Base-by-base conservation (phyloP, 2,329 filamentous ascomycete genomes). In the Ramularia collo-cygni region DNA sequence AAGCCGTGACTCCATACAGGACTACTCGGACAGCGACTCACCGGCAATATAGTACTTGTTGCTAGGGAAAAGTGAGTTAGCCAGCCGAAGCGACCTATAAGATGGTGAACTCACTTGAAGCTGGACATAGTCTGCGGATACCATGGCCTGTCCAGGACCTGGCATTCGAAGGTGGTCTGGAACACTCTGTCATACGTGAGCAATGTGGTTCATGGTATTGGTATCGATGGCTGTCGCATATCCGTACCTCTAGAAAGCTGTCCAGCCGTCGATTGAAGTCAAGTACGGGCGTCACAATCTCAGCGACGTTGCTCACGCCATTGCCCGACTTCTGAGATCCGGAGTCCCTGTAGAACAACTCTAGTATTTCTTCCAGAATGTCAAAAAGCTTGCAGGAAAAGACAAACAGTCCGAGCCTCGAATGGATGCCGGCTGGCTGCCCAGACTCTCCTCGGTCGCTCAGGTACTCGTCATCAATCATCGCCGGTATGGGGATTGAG, bases 381-480 rank as follows among this genome's bases (percentile, higher is more conserved):
- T 55, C 51, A 27, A 55, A 51, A 3, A 55, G 28, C 4, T 37
- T 38, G 18, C 51, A 54, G 12, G 55, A 47, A 54, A 53, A 54
- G 7, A 52, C 43, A 24, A 55, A 53, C 27, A 53, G 46, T 3
- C 55, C 45, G 37, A 62, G 55, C 18, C 61, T 54, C 8, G 59
- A 62, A 2, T 46, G 44, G 8, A 46, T 47, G n/a, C 37, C 37
- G 12, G 44, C 33, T 14, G 55, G 44, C 18, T 50, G 47, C 60
- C 69, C 69, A 4, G 63, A 60, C 0, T 68, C 65, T 6, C 59
- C 53, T 1, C 75, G 52, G 17, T 74, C 70, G n/a, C 50, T 55
- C 44, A 77, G 73, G 34, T 76, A 67, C 13, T 76, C 57, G 37
- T 77, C 76, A 7, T 70, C 60, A 1, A 74, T 71, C 47, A 47